phyloP scores from a whole-genome alignment of 441 rosid genomes.

The Erodium texanum region DNA sequence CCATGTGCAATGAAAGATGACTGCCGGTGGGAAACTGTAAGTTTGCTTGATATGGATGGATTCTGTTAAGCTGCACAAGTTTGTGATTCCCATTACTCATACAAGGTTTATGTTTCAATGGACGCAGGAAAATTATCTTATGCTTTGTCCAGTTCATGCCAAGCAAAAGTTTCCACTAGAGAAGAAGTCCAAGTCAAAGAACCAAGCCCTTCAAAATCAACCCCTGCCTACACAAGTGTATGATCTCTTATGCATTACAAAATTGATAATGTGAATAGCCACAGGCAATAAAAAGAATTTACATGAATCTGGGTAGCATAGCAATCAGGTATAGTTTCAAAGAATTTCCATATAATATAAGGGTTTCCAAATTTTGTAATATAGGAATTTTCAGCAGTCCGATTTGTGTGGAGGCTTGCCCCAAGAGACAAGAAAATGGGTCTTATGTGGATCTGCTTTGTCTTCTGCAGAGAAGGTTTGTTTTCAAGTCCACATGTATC shows the following conservation, averaged over 20 bases:
- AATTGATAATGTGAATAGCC: not conserved
- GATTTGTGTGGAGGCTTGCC: constrained; percentile 22
- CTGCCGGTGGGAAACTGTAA: constrained; percentile 79
- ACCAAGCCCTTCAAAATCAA: constrained; percentile 10
- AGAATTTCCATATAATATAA: too few species aligned
- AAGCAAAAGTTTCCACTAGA: constrained; percentile 64
- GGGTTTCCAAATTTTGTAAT: too few species aligned
- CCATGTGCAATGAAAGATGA: constrained; percentile 61
- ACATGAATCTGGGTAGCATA: not conserved
- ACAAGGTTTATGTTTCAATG: constrained; percentile 6
- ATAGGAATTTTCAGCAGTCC: constrained; percentile 23
- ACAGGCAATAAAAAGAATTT: not conserved
- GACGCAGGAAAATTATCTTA: constrained; percentile 50
- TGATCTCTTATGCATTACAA: constrained; percentile 2
- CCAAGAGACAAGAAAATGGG: constrained; percentile 34
- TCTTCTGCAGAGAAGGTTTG: constrained; percentile 69
- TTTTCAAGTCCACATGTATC: constrained; percentile 9
- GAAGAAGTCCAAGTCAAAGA: constrained; percentile 30
- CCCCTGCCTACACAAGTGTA: constrained; percentile 32
- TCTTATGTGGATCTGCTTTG: constrained; percentile 81
- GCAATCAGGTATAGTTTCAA: not conserved
- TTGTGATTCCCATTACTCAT: not conserved
- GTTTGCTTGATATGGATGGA: constrained; percentile 12
- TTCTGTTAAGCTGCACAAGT: not conserved
- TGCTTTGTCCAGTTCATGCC: constrained; percentile 71